Percentiles rank a stretch among this genome's conserved stretches.
Conservation (phyloP, 2,329 filamentous ascomycete genomes). For the Trichoderma endophyticum region DNA sequence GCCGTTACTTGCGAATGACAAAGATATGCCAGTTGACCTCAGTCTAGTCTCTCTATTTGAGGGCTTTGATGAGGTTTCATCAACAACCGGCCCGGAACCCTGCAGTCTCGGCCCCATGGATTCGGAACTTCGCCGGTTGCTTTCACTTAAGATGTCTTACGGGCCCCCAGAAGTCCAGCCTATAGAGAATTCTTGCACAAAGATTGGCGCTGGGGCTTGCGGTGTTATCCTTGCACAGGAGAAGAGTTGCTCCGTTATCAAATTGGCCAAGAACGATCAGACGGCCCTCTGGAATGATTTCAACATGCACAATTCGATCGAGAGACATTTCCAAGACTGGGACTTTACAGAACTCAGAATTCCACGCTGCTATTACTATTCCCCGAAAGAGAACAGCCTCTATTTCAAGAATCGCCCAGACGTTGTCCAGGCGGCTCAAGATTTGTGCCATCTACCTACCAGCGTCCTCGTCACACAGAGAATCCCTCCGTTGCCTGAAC, state of each 20-base stretch:
- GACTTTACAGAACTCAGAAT: constrained; percentile 7
- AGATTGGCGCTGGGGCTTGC: constrained; percentile 27
- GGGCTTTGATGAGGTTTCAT: neutral
- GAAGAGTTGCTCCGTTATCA: constrained; percentile 13
- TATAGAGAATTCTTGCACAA: neutral
- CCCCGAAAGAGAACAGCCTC: neutral
- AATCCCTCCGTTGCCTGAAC: constrained; percentile 27
- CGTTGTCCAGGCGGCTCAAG: constrained; percentile 12
- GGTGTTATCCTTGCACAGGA: constrained; percentile 21
- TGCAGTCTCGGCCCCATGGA: neutral
- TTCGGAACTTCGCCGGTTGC: neutral
- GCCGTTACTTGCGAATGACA: neutral
- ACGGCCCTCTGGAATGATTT: constrained; percentile 20
- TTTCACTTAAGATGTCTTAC: neutral
- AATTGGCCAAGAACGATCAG: constrained; percentile 22
- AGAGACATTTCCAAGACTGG: neutral
- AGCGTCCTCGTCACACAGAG: constrained; percentile 24
- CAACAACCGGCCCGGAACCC: neutral
- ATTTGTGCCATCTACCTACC: constrained; percentile 22
- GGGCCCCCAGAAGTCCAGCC: neutral
- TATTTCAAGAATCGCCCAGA: constrained; percentile 18
- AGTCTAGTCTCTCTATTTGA: neutral
- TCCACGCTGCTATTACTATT: constrained; percentile 9
- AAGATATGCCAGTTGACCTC: neutral
- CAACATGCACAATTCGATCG: neutral